Evolutionary conservation across 108 stramenopile genomes (phyloP), one percentile per base, ranked within the genome.

Genomic region (Cylindrotheca closterium): DNA sequence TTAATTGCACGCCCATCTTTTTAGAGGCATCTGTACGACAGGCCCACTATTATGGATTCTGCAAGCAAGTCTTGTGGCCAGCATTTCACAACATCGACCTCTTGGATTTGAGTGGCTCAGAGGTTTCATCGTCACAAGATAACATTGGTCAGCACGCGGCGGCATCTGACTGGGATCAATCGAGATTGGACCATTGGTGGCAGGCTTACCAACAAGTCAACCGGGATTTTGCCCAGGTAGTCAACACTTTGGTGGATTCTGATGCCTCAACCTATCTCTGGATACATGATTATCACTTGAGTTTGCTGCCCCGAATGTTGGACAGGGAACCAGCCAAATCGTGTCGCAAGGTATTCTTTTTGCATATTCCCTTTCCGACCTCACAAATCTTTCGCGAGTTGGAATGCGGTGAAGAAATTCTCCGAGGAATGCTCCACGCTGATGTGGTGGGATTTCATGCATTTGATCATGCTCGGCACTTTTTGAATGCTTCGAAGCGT

Each of bases 381-480:
- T 87, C 86, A 25, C 98, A 98, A 70, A 91, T 99, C 52, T 99
- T 99, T 68, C 91, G 98, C 2, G 94, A 99, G 23, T 73, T 99
- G 15, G 93, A 96, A 59, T 90, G 83, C 60, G 96, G 98, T 30
- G 93, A 94, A 75, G 79, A 75, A 5, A 83, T 99, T 42, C 66
- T 99, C 30, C 83, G 94, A 64, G 98, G 98, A 12, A 94, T 99
- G 91, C 77, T 98, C n/a, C 85, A 87, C 60, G 98, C 99, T 1
- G 96, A 99, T 77, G 92, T 99, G 15, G 91, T 99, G 24, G 99
- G 99, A 33, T 99, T 99, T 72, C 99, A 99, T 79, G 94, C 99
- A 8, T 99, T 99, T 84, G 98, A 99, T 72, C 98, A 99, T 70
- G 98, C 99, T 1, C 80, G 99, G 7, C 99, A 99, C 71, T 99